phyloP scores from a whole-genome alignment of 2,329 filamentous ascomycete genomes.

The Cadophora sp. region DNA sequence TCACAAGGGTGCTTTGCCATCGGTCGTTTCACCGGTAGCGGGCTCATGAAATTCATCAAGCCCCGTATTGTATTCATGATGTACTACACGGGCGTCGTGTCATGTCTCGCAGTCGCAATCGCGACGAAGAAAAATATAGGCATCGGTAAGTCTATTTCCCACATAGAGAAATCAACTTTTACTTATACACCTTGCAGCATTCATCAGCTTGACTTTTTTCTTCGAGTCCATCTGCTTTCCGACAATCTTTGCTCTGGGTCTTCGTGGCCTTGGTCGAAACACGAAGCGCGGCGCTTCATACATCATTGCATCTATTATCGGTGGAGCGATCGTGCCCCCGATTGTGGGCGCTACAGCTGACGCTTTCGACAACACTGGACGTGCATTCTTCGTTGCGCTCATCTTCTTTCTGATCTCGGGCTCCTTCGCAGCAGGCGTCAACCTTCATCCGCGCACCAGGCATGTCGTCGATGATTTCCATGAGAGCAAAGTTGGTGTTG shows the following conservation, averaged over 20 bases:
- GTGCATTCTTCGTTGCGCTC: not conserved
- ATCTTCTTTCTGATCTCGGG: not conserved
- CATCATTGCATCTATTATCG: slow-evolving; percentile 73
- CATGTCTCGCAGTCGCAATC: slow-evolving; percentile 51
- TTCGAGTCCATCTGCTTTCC: slow-evolving; percentile 84
- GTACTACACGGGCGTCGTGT: slow-evolving; percentile 66
- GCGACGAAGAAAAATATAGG: slow-evolving; percentile 48
- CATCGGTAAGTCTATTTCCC: slow-evolving; percentile 44
- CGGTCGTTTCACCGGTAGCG: slow-evolving; percentile 72
- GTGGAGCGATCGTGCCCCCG: slow-evolving; percentile 77
- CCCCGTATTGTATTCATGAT: slow-evolving; percentile 66
- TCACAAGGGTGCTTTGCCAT: slow-evolving; percentile 76
- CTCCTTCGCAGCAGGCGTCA: not conserved
- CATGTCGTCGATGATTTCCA: not conserved
- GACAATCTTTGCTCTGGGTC: slow-evolving; percentile 80
- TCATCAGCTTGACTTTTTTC: slow-evolving; percentile 75
- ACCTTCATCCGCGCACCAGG: not conserved
- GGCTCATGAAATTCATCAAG: slow-evolving; percentile 65
- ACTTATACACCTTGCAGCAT: slow-evolving; percentile 44
- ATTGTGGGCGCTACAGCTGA: slow-evolving; percentile 65
- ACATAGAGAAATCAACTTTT: no score
- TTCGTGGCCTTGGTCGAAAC: slow-evolving; percentile 78
- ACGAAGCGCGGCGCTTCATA: slow-evolving; percentile 78
- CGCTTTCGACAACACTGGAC: slow-evolving; percentile 15
- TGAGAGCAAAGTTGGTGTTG: not conserved